Conservation (phyloP, 805 yeast species). For the Candida chauliodis region DNA sequence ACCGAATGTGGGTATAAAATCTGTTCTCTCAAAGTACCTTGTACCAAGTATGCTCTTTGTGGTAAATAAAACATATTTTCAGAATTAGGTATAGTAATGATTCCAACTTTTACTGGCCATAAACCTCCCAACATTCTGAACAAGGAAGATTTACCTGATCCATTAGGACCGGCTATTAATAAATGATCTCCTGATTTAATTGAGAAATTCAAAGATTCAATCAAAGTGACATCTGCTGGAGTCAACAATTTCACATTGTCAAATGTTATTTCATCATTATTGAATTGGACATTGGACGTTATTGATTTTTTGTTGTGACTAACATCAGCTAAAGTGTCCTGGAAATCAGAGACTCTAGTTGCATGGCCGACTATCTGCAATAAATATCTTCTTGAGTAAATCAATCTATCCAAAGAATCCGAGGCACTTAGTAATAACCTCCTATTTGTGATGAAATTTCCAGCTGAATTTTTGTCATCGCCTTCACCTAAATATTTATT, state of each 20-base stretch:
- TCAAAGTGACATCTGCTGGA: constrained; percentile 75
- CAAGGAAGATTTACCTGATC: constrained; percentile 91
- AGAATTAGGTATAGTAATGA: constrained; percentile 59
- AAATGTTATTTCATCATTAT: constrained; percentile 62
- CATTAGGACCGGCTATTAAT: constrained; percentile 92
- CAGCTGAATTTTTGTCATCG: constrained; percentile 51
- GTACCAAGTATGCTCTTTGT: constrained; percentile 83
- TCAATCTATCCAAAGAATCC: constrained; percentile 81
- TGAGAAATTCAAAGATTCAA: constrained; percentile 62
- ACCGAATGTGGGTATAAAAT: constrained; percentile 81
- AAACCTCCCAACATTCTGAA: constrained; percentile 89
- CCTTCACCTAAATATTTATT: constrained; percentile 45
- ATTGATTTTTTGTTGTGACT: constrained; percentile 16
- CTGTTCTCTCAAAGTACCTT: constrained; percentile 80
- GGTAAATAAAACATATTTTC: constrained; percentile 83
- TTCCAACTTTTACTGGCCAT: constrained; percentile 74
- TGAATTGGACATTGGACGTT: constrained; percentile 23
- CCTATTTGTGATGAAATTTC: constrained; percentile 86
- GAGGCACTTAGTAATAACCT: constrained; percentile 80
- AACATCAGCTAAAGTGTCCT: constrained; percentile 56
- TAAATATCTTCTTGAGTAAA: constrained; percentile 78
- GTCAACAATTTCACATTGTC: constrained; percentile 77
- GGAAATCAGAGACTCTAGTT: constrained; percentile 65
- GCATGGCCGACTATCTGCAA: constrained; percentile 84
- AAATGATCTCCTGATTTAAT: constrained; percentile 80